Evolutionary conservation across 805 yeast genomes (phyloP), one percentile per base, ranked within the genome.

Genomic region (Teunomyces pallodes): DNA sequence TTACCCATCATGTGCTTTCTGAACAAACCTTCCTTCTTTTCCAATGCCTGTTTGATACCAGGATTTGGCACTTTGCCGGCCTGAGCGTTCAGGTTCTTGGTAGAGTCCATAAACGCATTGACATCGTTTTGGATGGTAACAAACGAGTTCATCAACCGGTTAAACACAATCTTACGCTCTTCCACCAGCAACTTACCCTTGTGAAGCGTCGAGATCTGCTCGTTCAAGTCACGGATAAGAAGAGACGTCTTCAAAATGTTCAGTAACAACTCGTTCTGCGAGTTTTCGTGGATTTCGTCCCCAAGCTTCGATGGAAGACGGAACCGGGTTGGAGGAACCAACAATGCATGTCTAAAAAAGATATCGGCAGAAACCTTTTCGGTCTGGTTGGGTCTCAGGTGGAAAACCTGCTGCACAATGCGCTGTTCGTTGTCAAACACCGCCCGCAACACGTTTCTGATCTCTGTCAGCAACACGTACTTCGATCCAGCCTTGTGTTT

Each of bases 1-100:
- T 94, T 94, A 66, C 99, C 99, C 99, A 94, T 94, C 99, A 94
- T 94, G 65, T 94, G 96, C 67, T 92, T 94, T 76, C 99, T 83
- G 78, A 94, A 94, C 55, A 92, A 77, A 66, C 99, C 99, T 72
- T 94, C 99, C 67, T 94, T 94, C 83, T 94, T 92, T 70, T 94
- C 99, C 62, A 94, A 77, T 9, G 96, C 96, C 76, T 94, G 99
- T 67, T 94, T 94, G 61, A 94, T 83, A 75, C 99, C 99, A 2
- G 99, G 99, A 35, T 82, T 80, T 24, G 97, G 91, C 43, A 81
- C 70, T 53, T 84, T 81, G 9, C 86, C 83, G 20, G 84, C 84
- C 41, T 76, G 78, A 9, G 81, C 77, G 61, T 84, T 83, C 67
- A 87, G 95, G 62, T 86, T 87, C 70, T 94, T 92, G 42, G 96